These are phyloP conservation scores for Globisporangium polare DNA, from an alignment of 352 stramenopile genomes.

Conservation along the genomic window DNA sequence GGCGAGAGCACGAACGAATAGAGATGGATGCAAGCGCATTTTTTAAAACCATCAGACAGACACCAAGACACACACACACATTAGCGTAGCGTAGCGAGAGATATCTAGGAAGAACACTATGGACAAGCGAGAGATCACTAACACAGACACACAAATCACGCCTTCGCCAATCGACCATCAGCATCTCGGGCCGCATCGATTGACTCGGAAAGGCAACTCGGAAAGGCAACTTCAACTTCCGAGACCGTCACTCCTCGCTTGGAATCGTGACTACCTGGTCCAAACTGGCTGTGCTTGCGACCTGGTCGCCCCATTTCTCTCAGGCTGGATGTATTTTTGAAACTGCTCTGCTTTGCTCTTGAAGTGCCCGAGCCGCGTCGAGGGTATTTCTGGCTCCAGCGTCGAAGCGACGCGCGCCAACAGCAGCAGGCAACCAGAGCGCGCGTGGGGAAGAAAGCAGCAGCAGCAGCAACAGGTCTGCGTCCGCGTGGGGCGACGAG, in stretches of 20 bases:
- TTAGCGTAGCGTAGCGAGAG: conserved; percentile 1
- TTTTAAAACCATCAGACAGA: background rate
- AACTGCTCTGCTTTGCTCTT: background rate
- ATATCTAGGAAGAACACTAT: background rate
- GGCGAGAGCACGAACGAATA: background rate
- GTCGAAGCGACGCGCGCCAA: background rate
- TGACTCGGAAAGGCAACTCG: too few relatives aligned
- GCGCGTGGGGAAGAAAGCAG: background rate
- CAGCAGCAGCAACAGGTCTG: background rate
- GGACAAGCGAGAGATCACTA: conserved; percentile 4
- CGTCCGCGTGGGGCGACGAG: background rate
- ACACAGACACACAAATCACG: background rate
- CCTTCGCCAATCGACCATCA: background rate
- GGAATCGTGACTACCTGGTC: background rate
- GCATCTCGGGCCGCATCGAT: background rate
- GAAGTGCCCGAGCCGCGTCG: background rate
- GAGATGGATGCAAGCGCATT: background rate
- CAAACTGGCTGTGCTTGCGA: background rate
- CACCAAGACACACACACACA: background rate
- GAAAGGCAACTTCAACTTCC: background rate
- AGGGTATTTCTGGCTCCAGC: background rate
- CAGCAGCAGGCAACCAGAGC: background rate
- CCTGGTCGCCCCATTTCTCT: background rate
- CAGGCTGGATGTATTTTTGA: background rate
- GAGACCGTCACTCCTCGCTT: background rate